Conservation (phyloP, 306 rosid species). For the Prunus mira region DNA sequence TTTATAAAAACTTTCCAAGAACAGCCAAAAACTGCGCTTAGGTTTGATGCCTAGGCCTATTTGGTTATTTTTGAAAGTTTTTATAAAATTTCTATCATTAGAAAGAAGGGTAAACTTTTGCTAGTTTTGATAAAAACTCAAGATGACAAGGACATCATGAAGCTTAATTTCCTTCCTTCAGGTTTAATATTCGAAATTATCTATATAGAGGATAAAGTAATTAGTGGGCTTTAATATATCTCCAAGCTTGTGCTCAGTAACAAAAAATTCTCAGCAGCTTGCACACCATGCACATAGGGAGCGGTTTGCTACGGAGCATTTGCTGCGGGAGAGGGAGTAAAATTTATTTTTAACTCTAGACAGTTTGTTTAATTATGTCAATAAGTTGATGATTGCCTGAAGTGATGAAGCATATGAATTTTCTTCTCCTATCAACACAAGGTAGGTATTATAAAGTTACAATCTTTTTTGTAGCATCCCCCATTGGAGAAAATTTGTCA, state of each 20-base stretch:
- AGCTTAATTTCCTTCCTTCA: neutral
- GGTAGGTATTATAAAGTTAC: constrained; percentile 3
- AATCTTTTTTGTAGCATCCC: constrained; percentile 28
- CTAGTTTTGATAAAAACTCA: constrained; percentile 6
- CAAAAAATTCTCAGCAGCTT: constrained; percentile 64
- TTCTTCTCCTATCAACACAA: constrained; percentile 46
- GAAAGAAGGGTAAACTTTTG: neutral
- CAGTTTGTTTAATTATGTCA: constrained; percentile 26
- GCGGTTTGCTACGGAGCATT: constrained; percentile 75
- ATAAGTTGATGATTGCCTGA: constrained; percentile 46
- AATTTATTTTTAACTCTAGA: neutral
- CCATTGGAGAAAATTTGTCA: constrained; percentile 69
- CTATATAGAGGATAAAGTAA: neutral
- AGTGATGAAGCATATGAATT: constrained; percentile 91
- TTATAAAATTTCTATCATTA: neutral
- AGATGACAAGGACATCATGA: neutral
- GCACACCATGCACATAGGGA: constrained; percentile 36
- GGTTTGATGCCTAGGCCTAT: too few relatives aligned
- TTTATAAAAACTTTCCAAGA: neutral
- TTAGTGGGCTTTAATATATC: constrained; percentile 3
- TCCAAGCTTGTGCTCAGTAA: constrained; percentile 72
- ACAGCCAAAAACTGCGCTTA: too few relatives aligned
- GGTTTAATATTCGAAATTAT: neutral
- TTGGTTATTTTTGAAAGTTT: too few relatives aligned
- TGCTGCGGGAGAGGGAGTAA: constrained; percentile 23